Evolutionary conservation across 192 early-diverging fungal species (phyloP), one percentile per base, ranked within the genome.

Genomic region (Coemansia sp.): DNA sequence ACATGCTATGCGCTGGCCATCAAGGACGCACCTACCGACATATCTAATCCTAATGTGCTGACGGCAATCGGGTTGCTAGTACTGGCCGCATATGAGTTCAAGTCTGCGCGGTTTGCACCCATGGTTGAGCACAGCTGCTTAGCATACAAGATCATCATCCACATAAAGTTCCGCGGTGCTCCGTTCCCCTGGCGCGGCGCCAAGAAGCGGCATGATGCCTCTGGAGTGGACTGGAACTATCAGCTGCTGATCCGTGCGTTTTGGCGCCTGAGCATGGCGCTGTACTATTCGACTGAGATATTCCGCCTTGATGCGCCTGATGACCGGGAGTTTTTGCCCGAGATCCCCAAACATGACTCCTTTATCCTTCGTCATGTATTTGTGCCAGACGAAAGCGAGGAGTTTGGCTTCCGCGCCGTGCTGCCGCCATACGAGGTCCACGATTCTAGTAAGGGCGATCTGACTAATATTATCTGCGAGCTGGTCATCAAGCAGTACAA

Each of bases 81-180:
- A 0, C 63, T 81, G 50, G 68, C 72, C 15, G 57, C 69, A 11
- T 81, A 81, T 57, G 78, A 81, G 63, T 81, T 81, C 68, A 81
- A 81, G 63, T 81, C 78, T 37, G 78, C 78, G 11, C 72, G 78
- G 12, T 81, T 81, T 74, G 72, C 72, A 23, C 61, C 68, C 5
- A 81, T 81, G 78, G 67, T 74, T 7, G 78, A 81, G 66, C 78
- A 81, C 69, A 68, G 48, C 56, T 81, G 68, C 49, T 54, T 81
- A 50, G 68, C 78, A 8, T 68, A 66, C 68, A 81, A 81, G 63
- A 61, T 68, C 54, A 74, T 81, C 12, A 61, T 68, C 24, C 68
- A 65, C 57, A 67, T 71, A 31, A 71, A 68, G 60, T 71, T 81
- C 68, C 78, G 78, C 24, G 73, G 69, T 31, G 58, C 68, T 10